Evolutionary conservation across 164 flowering plant genomes (phyloP), one percentile per base, ranked within the genome.

Genomic region (Houttuynia cordata): DNA sequence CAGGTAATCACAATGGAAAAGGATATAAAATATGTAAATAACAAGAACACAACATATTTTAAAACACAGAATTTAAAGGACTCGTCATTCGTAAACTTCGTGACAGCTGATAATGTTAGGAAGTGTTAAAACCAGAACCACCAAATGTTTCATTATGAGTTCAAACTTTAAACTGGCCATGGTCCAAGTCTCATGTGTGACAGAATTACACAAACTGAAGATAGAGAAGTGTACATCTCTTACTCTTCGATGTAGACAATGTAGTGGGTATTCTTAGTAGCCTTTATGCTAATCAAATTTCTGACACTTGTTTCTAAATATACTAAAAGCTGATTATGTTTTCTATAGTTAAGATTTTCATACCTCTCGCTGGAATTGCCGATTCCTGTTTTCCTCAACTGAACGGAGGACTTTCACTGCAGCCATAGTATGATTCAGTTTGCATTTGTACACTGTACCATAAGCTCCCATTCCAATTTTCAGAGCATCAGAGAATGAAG

Each of bases 281-380:
- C 6, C 4, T 30, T 30, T 30, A 2, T 6, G 37, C 37, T 30
- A 30, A 30, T 30, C 37, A 2, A 30, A 30, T 2, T 30, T 30
- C 37, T 30, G 2, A 30, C 6, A 30, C n/a, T 30, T 30, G 37
- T 30, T 2, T 6, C 37, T 30, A 6, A 30, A 30, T n/a, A 10
- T 45, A 45, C 12, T 45, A n/a, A 45, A 45, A 17, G 17, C 17
- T 12, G 49, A 45, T 45, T 45, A 12, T 12, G 49, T 45, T 30
- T 30, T 30, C 6, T 30, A 6, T 30, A 6, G 37, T 30, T 6
- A 30, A 30, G 37, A 23, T 20, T 30, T 23, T 18, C 57, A 24
- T 74, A 87, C 98, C 96, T 92, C 98, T 57, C 81, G 86, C 59
- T 74, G 86, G 69, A 88, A 92, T 73, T 92, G 83, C 73, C 78